These are phyloP conservation scores for Blastobotrys elegans DNA, from an alignment of 1,139 yeast genomes.

Conservation along the genomic window DNA sequence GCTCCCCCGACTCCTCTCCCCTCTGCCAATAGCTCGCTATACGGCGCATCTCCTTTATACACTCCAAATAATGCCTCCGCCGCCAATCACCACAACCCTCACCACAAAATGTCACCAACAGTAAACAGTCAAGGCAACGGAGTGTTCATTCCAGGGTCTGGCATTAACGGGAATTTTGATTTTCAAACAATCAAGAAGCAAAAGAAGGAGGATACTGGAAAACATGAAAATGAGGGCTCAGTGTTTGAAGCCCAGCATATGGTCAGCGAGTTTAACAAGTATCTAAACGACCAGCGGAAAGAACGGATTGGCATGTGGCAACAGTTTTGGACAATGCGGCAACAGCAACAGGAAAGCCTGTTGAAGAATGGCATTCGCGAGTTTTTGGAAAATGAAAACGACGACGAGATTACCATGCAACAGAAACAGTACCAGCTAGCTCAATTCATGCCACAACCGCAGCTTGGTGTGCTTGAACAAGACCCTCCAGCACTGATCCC, in stretches of 20 bases:
- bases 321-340: constrained; percentile 30
- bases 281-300: constrained; percentile 27
- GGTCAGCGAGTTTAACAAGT: constrained; percentile 31
- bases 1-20: too few relatives aligned
- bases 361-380: constrained; percentile 15
- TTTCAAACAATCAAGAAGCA: constrained; percentile 19
- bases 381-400: constrained; percentile 13
- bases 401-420: constrained; percentile 11
- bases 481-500: constrained; percentile 20
- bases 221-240: constrained; percentile 13
- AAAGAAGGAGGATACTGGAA: neutral
- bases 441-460: constrained; percentile 15
- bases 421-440: constrained; percentile 9
- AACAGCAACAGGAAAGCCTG: constrained; percentile 15
- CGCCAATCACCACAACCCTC: neutral
- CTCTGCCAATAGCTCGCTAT: neutral
- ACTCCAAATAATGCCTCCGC: neutral
- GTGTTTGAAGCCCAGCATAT: constrained; percentile 28
- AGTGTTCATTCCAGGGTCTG: constrained; percentile 29
- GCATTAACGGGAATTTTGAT: constrained; percentile 30
- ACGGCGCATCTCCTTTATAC: neutral
- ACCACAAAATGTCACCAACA: neutral
- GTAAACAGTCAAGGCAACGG: constrained; percentile 5
- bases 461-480: constrained; percentile 26
- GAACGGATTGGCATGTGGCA: constrained; percentile 31